These are phyloP conservation scores for Paramecium caudatum DNA, from an alignment of 73 alveolate genomes.

Conservation along the genomic window DNA sequence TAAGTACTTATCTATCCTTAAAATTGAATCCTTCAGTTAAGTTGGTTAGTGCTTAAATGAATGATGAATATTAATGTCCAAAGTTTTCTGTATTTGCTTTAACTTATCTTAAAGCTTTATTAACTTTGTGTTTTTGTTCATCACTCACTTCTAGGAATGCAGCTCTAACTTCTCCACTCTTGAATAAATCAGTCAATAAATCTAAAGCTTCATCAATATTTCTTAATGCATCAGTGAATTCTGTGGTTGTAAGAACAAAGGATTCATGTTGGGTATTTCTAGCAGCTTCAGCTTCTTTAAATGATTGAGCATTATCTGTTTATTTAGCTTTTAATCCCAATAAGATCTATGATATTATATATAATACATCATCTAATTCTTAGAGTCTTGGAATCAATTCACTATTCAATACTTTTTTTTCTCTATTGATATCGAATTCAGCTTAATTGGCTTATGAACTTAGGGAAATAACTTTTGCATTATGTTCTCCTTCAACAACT, in stretches of 20 bases:
- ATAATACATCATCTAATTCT: neutral
- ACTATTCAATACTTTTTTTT: conserved; percentile 53
- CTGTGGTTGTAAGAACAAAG: conserved; percentile 26
- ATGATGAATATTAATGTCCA: conserved; percentile 61
- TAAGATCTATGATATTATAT: neutral
- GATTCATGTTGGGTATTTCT: conserved; percentile 27
- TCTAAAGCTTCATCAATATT: conserved; percentile 65
- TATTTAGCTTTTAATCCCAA: conserved; percentile 28
- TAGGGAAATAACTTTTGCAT: conserved; percentile 57
- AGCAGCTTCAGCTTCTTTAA: conserved; percentile 40
- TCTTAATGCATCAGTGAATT: conserved; percentile 64
- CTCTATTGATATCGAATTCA: conserved; percentile 71
- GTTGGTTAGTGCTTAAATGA: conserved; percentile 56
- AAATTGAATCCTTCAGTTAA: conserved; percentile 64
- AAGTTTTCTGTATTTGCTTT: conserved; percentile 54
- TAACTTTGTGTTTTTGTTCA: conserved; percentile 33
- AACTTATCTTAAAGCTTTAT: conserved; percentile 54
- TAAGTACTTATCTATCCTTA: conserved; percentile 58
- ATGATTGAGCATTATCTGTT: conserved; percentile 26
- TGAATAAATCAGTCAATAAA: conserved; percentile 39
- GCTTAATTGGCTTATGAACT: conserved; percentile 51
- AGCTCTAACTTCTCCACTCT: conserved; percentile 69
- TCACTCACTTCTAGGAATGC: conserved; percentile 42
- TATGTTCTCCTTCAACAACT: conserved; percentile 62
- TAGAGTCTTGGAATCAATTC: neutral